Evolutionary conservation across 164 flowering plant species (phyloP).

Genomic region (Stephania cephalantha): DNA sequence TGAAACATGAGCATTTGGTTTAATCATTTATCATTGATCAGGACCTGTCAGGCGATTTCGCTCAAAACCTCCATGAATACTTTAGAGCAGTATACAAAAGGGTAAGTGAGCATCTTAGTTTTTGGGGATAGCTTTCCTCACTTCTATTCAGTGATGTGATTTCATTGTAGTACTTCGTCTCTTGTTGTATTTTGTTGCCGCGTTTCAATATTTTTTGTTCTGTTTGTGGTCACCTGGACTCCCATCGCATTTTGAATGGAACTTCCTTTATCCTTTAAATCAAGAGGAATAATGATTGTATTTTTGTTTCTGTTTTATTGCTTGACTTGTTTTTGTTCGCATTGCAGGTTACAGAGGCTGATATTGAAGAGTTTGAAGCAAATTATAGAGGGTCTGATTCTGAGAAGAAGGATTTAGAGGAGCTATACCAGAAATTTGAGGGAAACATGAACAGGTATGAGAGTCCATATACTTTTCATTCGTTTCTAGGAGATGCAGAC

Average conservation of each 20-base stretch:
- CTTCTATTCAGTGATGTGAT: neutral
- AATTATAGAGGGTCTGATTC: conserved; percentile 90
- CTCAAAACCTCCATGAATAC: conserved; percentile 53
- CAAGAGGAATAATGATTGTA: no score
- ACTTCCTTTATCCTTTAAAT: no score
- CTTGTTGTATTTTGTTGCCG: no score
- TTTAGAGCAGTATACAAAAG: conserved; percentile 77
- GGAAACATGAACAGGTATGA: conserved; percentile 86
- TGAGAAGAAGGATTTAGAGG: conserved; percentile 78
- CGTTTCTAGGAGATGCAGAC: neutral
- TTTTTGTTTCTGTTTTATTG: neutral
- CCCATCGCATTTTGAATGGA: no score
- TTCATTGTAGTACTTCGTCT: neutral
- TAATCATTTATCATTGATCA: conserved; percentile 19
- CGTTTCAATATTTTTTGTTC: no score
- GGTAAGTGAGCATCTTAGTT: conserved; percentile 31
- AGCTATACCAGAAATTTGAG: conserved; percentile 62
- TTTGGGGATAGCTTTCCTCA: neutral
- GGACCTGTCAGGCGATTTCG: conserved; percentile 82
- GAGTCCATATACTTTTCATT: neutral
- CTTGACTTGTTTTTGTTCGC: neutral
- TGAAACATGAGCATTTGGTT: neutral
- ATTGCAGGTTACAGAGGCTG: conserved; percentile 84
- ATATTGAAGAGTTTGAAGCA: conserved; percentile 93
- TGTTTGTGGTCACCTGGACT: no score